These are phyloP conservation scores for Xylaria nigripes DNA, from an alignment of 495 filamentous ascomycete species.

Conservation along the genomic window DNA sequence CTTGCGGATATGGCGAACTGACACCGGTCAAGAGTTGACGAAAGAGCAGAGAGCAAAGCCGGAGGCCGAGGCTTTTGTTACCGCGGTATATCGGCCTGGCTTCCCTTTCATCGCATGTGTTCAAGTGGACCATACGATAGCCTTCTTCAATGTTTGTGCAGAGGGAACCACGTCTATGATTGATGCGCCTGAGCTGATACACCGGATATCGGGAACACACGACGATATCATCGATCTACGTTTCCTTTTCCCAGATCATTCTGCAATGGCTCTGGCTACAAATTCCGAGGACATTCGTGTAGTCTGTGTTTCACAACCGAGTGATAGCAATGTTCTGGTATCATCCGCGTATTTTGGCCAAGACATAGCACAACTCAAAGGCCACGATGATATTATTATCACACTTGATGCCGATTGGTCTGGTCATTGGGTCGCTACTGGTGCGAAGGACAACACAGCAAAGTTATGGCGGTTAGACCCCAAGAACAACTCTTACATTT, in stretches of 20 bases:
- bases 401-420: constrained; percentile 93
- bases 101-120: constrained; percentile 67
- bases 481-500: constrained; percentile 61
- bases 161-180: constrained; percentile 25
- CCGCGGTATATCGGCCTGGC: constrained; percentile 54
- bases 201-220: constrained; percentile 88
- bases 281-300: constrained; percentile 91
- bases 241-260: constrained; percentile 70
- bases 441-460: constrained; percentile 92
- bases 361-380: constrained; percentile 74
- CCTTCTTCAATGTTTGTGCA: constrained; percentile 54
- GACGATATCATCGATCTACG: constrained; percentile 93
- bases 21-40: constrained; percentile 70
- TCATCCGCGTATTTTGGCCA: constrained; percentile 67
- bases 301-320: constrained; percentile 48
- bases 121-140: constrained; percentile 81
- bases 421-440: constrained; percentile 90
- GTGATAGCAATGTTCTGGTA: constrained; percentile 22
- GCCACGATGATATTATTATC: constrained; percentile 92
- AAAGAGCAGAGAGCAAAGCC: constrained; percentile 51
- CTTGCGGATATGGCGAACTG: constrained; percentile 73
- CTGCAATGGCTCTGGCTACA: constrained; percentile 80
- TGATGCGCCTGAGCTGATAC: constrained; percentile 37
- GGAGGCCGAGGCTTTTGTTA: constrained; percentile 71
- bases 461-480: constrained; percentile 86